Base-by-base conservation (phyloP, 75 land plant species). In the Larix kaempferi region DNA sequence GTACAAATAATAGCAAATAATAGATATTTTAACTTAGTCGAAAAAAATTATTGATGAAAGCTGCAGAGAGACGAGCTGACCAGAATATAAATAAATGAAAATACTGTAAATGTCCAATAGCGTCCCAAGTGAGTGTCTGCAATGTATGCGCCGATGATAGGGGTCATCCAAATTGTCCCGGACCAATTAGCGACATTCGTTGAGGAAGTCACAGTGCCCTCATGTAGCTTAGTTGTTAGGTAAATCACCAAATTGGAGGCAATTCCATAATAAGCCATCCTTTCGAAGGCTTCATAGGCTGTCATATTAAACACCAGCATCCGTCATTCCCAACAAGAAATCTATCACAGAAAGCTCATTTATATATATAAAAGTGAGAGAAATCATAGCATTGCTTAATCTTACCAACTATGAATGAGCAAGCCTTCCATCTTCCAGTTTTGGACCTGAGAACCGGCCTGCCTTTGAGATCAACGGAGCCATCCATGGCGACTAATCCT, bases 111-210 rank as follows among this genome's bases (percentile, higher is more conserved):
- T 15, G 77, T 76, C 62, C 77, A 60, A 54, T 76, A 76, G 72
- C 77, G 77, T 3, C 95, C 95, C 22, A 81, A 71, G 57, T 79
- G 88, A 17, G 95, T 74, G 73, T 93, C 95, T 11, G 95, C 93
- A 22, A 93, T 56, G 1, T 29, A 29, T 29, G 33, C 33, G 33
- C 33, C 33, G 1, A 29, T 29, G 33, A 29, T 29, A 29, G 33
- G 33, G 33, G 33, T 29, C 33, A 29, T 29, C 33, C 33, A 29
- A 29, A 29, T 1, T 29, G 33, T 75, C 55, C 95, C 95, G 6
- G 82, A 74, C 95, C 93, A 93, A 80, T 93, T 93, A 83, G 82
- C 91, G 14, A 91, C 95, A 65, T 87, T 93, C 44, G 78, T 79
- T 2, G 87, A 84, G 15, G 95, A 85, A 41, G 84, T 78, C n/a